These are phyloP conservation scores for Colletotrichum theobromicola DNA, from an alignment of 2,329 filamentous ascomycete species.

Conservation along the genomic window DNA sequence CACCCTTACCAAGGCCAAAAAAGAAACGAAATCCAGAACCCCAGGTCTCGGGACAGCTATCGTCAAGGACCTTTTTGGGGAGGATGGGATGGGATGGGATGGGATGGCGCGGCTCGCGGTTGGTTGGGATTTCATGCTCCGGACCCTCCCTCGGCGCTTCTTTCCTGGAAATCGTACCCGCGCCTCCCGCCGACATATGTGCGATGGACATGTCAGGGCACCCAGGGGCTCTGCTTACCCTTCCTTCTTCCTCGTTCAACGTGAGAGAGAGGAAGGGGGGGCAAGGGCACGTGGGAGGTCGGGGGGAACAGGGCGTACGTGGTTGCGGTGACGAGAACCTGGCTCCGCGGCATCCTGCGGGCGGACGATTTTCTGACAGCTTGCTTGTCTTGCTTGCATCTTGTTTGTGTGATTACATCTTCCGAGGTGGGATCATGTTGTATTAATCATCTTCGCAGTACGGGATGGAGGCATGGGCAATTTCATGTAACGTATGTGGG, in stretches of 20 bases:
- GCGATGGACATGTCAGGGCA: background rate
- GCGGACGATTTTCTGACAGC: background rate
- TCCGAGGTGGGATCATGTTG: background rate
- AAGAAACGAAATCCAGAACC: background rate
- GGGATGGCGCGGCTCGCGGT: background rate
- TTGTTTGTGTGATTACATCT: background rate
- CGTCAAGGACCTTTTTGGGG: background rate
- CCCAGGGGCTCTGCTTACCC: background rate
- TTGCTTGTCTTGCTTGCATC: background rate
- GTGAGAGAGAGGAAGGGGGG: background rate
- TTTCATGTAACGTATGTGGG: background rate
- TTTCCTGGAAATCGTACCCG: background rate
- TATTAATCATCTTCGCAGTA: background rate
- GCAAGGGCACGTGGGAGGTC: background rate
- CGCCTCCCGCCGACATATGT: background rate
- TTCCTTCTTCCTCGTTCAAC: background rate
- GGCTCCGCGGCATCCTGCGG: background rate
- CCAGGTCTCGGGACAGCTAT: background rate
- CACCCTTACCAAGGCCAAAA: background rate
- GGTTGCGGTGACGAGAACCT: background rate
- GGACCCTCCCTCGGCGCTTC: background rate
- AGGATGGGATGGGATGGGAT: background rate
- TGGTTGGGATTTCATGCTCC: background rate
- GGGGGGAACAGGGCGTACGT: background rate
- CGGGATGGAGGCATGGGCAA: background rate